Percentiles rank a stretch among this genome's conserved stretches.
phyloP scores from a whole-genome alignment of 352 stramenopile species.

The Lagenidium giganteum region DNA sequence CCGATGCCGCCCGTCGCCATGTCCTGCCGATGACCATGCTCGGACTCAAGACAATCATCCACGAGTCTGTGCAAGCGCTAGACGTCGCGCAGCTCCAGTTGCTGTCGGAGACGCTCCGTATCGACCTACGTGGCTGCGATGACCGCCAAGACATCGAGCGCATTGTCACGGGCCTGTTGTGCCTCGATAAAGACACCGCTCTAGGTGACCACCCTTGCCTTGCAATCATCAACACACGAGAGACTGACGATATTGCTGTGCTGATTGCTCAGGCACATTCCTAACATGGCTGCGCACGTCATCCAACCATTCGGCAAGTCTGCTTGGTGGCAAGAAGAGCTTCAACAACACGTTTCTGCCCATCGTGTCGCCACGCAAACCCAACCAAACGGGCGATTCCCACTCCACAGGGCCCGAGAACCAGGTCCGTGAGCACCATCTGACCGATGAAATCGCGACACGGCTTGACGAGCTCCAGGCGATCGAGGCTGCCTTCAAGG shows the following conservation, averaged over 20 bases:
- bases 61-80: constrained; percentile 53
- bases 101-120: constrained; percentile 53
- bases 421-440: constrained; percentile 42
- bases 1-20: too few species aligned
- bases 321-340: constrained; percentile 24
- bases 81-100: constrained; percentile 33
- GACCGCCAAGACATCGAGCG: constrained; percentile 54
- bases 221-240: background rate
- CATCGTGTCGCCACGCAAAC: constrained; percentile 19
- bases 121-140: constrained; percentile 54
- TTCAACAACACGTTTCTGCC: constrained; percentile 72
- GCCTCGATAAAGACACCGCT: constrained; percentile 67
- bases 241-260: background rate
- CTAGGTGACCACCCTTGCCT: constrained; percentile 21
- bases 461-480: constrained; percentile 32
- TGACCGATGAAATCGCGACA: constrained; percentile 46
- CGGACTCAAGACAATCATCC: constrained; percentile 57
- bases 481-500: constrained; percentile 59
- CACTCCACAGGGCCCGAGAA: too few species aligned
- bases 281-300: constrained; percentile 51
- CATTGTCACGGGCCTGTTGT: constrained; percentile 54
- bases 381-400: background rate
- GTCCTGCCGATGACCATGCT: constrained; percentile 23
- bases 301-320: constrained; percentile 15
- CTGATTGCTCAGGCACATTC: constrained; percentile 33